Evolutionary conservation across 148 eudicot genomes (phyloP).

Genomic region (Agrostemma githago): DNA sequence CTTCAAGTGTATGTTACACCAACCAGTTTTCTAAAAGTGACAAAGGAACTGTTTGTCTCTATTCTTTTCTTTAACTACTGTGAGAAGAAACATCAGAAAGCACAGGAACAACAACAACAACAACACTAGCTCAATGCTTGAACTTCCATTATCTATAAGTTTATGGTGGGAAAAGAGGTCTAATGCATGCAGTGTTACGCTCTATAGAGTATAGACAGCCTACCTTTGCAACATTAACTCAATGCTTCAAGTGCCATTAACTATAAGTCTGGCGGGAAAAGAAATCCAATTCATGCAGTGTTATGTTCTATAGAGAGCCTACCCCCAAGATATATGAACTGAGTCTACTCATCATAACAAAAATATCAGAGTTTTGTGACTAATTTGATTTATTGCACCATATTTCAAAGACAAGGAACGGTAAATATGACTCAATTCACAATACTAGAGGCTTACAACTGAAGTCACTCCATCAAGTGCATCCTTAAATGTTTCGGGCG

Average conservation of each 20-base stretch:
- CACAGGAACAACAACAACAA: neutral
- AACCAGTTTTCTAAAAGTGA: neutral
- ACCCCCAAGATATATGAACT: neutral
- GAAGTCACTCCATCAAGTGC: slow-evolving; percentile 76
- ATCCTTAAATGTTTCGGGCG: slow-evolving; percentile 64
- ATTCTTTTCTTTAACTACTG: neutral
- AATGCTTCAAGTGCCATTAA: too few relatives aligned
- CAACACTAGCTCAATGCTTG: neutral
- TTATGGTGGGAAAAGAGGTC: neutral
- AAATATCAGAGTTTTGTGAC: neutral
- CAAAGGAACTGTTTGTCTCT: neutral
- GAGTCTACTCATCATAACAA: neutral
- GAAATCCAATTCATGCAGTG: too few relatives aligned
- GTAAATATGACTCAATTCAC: neutral
- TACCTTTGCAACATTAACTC: too few relatives aligned
- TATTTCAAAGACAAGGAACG: neutral
- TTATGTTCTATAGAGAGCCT: neutral
- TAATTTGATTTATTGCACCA: neutral
- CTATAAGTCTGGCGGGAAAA: too few relatives aligned
- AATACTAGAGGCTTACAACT: slow-evolving; percentile 43
- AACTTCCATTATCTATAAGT: neutral
- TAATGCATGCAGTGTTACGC: neutral
- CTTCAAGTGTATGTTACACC: neutral
- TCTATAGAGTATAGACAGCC: too few relatives aligned
- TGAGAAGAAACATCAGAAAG: neutral